phyloP scores from a whole-genome alignment of 1,284 basidiomycete genomes.

The Fomitopsis palustris region DNA sequence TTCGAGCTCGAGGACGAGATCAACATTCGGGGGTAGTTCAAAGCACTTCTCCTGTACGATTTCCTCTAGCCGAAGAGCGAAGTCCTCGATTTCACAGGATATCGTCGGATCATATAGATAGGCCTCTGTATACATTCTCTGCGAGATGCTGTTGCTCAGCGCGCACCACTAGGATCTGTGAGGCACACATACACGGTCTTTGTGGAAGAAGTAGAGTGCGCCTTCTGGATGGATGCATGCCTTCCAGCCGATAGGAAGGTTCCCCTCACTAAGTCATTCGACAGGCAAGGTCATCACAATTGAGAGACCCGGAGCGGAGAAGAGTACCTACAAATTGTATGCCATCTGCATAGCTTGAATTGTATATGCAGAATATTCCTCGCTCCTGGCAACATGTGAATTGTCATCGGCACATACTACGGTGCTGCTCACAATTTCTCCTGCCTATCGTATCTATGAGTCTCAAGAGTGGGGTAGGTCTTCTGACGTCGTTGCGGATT shows the following conservation, averaged over 20 bases:
- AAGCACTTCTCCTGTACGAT: slow-evolving; percentile 3
- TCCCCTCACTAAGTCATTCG: slow-evolving; percentile 5
- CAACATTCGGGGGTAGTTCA: slow-evolving; percentile 12
- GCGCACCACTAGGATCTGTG: neutral
- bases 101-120: slow-evolving; percentile 17
- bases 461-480: slow-evolving; percentile 12
- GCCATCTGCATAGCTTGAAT: slow-evolving; percentile 12
- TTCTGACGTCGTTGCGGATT: neutral
- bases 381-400: neutral
- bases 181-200: slow-evolving; percentile 12
- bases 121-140: slow-evolving; percentile 26
- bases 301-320: too few species aligned
- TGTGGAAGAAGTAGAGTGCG: slow-evolving; percentile 24
- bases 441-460: slow-evolving; percentile 17
- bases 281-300: too few species aligned
- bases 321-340: slow-evolving; percentile 13
- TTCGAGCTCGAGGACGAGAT: slow-evolving; percentile 24
- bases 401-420: neutral
- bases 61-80: slow-evolving; percentile 12
- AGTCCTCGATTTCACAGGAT: slow-evolving; percentile 14
- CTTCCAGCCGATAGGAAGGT: slow-evolving; percentile 17
- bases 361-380: neutral
- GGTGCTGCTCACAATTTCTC: slow-evolving; percentile 8
- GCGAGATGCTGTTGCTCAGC: neutral
- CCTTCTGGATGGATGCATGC: slow-evolving; percentile 26